These are phyloP conservation scores for Pulveroboletus sp. DNA, from an alignment of 768 basidiomycete species.

Conservation along the genomic window DNA sequence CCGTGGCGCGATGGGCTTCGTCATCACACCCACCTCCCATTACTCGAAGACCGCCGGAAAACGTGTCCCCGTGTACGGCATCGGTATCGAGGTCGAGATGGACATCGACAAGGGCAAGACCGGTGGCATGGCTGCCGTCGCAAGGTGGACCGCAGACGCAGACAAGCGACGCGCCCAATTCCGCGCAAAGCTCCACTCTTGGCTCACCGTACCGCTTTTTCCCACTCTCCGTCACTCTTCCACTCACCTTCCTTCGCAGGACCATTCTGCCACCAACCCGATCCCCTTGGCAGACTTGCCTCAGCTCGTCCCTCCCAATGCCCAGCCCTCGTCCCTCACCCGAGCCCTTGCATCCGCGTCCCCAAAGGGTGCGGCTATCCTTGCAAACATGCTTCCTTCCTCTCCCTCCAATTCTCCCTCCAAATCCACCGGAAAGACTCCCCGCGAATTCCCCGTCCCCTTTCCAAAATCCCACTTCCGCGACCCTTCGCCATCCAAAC, in stretches of 20 bases:
- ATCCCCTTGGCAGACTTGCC: slow-evolving; percentile 65
- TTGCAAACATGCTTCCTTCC: slow-evolving; percentile 31
- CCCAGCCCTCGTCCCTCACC: slow-evolving; percentile 65
- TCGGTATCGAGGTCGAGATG: slow-evolving; percentile 85
- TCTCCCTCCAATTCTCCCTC: slow-evolving; percentile 40
- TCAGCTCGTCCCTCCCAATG: slow-evolving; percentile 39
- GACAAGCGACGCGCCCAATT: slow-evolving; percentile 60
- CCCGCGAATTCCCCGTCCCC: slow-evolving; percentile 29
- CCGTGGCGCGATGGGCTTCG: slow-evolving; percentile 75
- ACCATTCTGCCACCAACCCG: slow-evolving; percentile 41
- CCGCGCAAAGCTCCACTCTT: slow-evolving; percentile 54
- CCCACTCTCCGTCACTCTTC: background rate
- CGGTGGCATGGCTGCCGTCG: slow-evolving; percentile 85
- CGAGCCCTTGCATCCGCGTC: slow-evolving; percentile 69
- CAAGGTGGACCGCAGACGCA: slow-evolving; percentile 74
- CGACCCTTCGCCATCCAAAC: slow-evolving; percentile 44
- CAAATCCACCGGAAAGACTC: slow-evolving; percentile 33
- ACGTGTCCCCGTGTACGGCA: slow-evolving; percentile 75
- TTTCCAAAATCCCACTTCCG: slow-evolving; percentile 41
- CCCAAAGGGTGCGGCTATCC: slow-evolving; percentile 48
- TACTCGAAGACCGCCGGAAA: slow-evolving; percentile 61
- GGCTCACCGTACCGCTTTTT: slow-evolving; percentile 49
- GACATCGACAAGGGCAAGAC: slow-evolving; percentile 77
- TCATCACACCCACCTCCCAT: slow-evolving; percentile 69
- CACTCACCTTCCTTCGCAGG: slow-evolving; percentile 36